A percentile compares a stretch with the other conserved stretches of the same genome.
Conservation (phyloP, 1,284 basidiomycete genomes). For the Boletus subluridellus region DNA sequence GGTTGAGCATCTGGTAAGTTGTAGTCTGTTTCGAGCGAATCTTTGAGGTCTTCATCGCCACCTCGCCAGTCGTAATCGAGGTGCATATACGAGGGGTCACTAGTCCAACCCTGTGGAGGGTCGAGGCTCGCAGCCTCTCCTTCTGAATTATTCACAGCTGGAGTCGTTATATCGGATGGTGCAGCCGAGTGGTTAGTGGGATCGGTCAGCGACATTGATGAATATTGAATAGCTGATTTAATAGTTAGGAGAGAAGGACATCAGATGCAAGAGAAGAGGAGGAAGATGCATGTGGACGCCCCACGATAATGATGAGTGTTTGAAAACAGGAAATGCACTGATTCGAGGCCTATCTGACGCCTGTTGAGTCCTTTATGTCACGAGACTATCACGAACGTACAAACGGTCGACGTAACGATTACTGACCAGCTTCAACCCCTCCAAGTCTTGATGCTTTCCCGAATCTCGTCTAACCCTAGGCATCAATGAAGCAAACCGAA, state of each 20-base stretch:
- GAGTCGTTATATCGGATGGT: background rate
- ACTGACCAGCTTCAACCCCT: too few species aligned
- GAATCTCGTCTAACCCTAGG: too few species aligned
- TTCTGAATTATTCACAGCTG: background rate
- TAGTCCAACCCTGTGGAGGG: background rate
- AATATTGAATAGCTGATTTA: background rate
- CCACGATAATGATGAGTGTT: background rate
- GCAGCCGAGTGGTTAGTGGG: background rate
- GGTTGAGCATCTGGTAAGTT: background rate
- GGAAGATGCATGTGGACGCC: background rate
- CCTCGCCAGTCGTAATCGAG: constrained; percentile 4
- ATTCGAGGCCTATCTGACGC: background rate
- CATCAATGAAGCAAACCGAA: too few species aligned
- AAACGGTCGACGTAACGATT: too few species aligned
- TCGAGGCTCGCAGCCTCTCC: background rate
- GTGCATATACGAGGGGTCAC: background rate
- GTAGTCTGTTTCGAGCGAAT: background rate
- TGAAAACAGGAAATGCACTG: background rate
- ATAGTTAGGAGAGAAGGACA: background rate
- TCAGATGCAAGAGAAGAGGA: background rate
- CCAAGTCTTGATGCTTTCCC: too few species aligned
- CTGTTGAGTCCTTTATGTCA: background rate
- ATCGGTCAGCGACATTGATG: background rate
- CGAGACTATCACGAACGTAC: too few species aligned
- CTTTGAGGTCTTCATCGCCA: background rate